Conservation (phyloP, 2,329 filamentous ascomycete genomes). For the Fusarium musae region DNA sequence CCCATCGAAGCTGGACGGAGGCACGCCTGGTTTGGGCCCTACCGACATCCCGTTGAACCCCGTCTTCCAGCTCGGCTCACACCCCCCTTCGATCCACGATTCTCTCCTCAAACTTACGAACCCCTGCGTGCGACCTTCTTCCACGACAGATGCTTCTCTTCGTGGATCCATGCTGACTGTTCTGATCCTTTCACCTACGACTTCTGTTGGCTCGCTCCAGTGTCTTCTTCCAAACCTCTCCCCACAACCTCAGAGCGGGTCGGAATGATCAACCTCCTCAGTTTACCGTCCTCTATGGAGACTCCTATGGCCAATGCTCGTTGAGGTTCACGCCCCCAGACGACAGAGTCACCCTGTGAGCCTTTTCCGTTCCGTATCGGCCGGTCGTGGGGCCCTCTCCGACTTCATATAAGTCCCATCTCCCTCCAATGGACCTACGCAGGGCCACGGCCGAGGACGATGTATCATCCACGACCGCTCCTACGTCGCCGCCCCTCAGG, state of each 20-base stretch:
- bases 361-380: slow-evolving; percentile 36
- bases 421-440: slow-evolving; percentile 50
- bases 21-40: slow-evolving; percentile 31
- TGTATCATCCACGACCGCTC: slow-evolving; percentile 47
- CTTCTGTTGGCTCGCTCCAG: slow-evolving; percentile 42
- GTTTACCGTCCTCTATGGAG: slow-evolving; percentile 49
- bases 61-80: slow-evolving; percentile 38
- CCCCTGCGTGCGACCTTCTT: slow-evolving; percentile 39
- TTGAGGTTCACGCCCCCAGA: slow-evolving; percentile 44
- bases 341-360: slow-evolving; percentile 35
- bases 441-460: slow-evolving; percentile 46
- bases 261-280: slow-evolving; percentile 51
- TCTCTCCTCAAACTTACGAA: slow-evolving; percentile 32
- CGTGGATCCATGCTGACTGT: slow-evolving; percentile 44
- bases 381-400: slow-evolving; percentile 35
- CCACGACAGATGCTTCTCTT: slow-evolving; percentile 36
- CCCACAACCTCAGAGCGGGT: slow-evolving; percentile 49
- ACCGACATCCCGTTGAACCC: slow-evolving; percentile 27
- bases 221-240: slow-evolving; percentile 41
- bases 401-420: slow-evolving; percentile 41
- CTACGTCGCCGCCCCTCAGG: slow-evolving; percentile 53
- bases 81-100: slow-evolving; percentile 40
- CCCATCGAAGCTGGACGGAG: slow-evolving; percentile 39
- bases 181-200: slow-evolving; percentile 30
- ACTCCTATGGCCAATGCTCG: slow-evolving; percentile 46